Percentiles rank a stretch among this genome's conserved stretches.
Evolutionary conservation across 2,329 filamentous ascomycete species (phyloP).

Genomic region (Macrophomina pseudophaseolina): DNA sequence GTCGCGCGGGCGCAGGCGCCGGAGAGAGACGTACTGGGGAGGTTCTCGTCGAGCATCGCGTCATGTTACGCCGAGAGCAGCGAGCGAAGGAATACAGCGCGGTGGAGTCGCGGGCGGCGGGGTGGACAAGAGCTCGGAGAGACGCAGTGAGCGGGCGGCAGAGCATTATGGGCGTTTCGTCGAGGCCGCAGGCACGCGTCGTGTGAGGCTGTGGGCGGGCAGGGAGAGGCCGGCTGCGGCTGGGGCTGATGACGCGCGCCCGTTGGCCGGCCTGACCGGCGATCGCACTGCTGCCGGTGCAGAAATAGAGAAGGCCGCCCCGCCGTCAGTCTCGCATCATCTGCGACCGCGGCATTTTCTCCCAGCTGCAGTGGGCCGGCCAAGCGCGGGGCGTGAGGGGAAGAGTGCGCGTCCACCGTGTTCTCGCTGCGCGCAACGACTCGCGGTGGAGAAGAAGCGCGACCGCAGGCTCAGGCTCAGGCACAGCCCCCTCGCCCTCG

Average conservation of each 20-base stretch:
- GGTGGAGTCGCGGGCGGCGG: background rate
- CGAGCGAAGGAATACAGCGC: background rate
- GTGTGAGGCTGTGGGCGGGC: conserved; percentile 21
- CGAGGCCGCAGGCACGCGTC: conserved; percentile 10
- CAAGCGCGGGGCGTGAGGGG: conserved; percentile 7
- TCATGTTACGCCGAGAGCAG: conserved; percentile 6
- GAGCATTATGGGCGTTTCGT: background rate
- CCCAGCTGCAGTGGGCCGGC: background rate
- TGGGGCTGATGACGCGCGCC: conserved; percentile 20
- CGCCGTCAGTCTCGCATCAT: background rate
- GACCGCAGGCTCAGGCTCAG: background rate
- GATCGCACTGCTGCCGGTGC: no score
- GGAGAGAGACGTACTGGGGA: conserved; percentile 64
- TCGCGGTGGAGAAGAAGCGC: background rate
- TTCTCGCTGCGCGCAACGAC: background rate
- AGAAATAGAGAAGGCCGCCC: background rate
- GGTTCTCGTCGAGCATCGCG: conserved; percentile 87
- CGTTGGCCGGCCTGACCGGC: background rate
- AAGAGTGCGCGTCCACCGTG: background rate
- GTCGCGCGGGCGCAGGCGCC: conserved; percentile 35
- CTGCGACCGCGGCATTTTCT: conserved; percentile 1
- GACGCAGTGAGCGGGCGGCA: background rate
- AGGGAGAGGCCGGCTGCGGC: conserved; percentile 22
- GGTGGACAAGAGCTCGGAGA: background rate
- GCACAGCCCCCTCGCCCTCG: conserved; percentile 20